These are phyloP conservation scores for Coriolopsis trogii DNA, from an alignment of 1,284 basidiomycete species.

Conservation along the genomic window DNA sequence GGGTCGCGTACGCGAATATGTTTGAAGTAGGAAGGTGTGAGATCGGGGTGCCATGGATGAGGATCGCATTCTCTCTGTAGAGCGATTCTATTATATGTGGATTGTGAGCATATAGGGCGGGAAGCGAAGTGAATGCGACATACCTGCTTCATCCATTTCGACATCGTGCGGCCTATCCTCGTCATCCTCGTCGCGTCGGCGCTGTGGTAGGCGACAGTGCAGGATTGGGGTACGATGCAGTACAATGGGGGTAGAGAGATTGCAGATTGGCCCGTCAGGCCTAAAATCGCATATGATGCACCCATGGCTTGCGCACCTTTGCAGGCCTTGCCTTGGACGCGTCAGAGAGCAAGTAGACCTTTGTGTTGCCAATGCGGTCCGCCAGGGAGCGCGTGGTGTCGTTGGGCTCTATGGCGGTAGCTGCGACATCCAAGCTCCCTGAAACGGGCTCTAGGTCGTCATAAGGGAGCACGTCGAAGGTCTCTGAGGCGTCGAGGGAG, in stretches of 20 bases:
- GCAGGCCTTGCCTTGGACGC: constrained; percentile 51
- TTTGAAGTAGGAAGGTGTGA: constrained; percentile 68
- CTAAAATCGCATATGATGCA: constrained; percentile 33
- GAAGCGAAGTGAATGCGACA: too few species aligned
- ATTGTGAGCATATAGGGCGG: too few species aligned
- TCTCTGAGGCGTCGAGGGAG: constrained; percentile 19
- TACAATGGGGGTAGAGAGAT: neutral
- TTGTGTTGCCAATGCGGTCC: constrained; percentile 65
- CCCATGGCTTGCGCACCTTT: constrained; percentile 68
- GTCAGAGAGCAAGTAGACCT: constrained; percentile 73
- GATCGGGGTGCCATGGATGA: constrained; percentile 71
- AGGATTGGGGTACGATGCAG: neutral
- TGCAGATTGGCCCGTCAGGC: constrained; percentile 53
- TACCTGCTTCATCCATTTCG: constrained; percentile 42
- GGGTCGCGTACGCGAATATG: constrained; percentile 76
- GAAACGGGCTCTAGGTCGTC: constrained; percentile 49
- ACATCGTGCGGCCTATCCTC: constrained; percentile 39
- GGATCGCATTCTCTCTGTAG: constrained; percentile 69
- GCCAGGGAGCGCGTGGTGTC: constrained; percentile 43
- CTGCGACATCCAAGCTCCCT: constrained; percentile 38
- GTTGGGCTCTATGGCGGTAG: constrained; percentile 38
- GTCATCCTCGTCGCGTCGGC: constrained; percentile 50
- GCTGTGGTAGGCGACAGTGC: constrained; percentile 41
- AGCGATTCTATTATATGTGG: too few species aligned
- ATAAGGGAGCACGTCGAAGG: constrained; percentile 41